Base-by-base conservation (phyloP, 1,139 yeast species). In the Lodderomyces parapsilosis region DNA sequence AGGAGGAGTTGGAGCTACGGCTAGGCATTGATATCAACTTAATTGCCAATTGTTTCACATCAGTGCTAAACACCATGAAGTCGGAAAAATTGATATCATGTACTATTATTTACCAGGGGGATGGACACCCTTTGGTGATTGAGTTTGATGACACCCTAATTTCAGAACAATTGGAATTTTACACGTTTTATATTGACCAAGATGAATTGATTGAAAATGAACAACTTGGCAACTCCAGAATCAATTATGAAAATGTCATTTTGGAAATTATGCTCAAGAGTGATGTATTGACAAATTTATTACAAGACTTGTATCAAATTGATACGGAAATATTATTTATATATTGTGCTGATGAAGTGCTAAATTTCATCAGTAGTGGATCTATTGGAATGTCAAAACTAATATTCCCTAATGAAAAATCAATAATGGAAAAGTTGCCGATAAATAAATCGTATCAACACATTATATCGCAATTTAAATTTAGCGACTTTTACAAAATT, bases 141-240 rank as follows among this genome's bases (percentile, higher is more conserved):
- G 83, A 82, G 20, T 86, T 87, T 60, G 90, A 85, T 54, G 95
- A 87, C 57, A 73, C 77, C 2, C 61, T 74, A 41, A 79, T 88
- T 51, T 77, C 83, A 34, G 95, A 89, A 53, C 72, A 79, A 45
- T 81, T 89, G 49, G 91, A 86, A 53, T 78, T 88, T 49, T 65
- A 76, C 2, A 87, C 96, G 0, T 71, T 68, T 43, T 77, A 71
- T 50, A 56, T 76, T 38, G 58, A 51, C 1, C 56, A 56, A 7
- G 65, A 75, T 38, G 75, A 73, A 14, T 59, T 49, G 6, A 4
- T 23, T 8, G 27, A 19, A 20, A 35, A 35, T 35, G 38, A 19
- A 8, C 27, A 14, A 22, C 25, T 5, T 15, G 14, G 7, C 14
- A 19, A 4, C 4, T 22, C 38, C 6, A 40, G 62, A 3, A 60